Evolutionary conservation across 345 rosid genomes (phyloP), one percentile per base, ranked within the genome.

Genomic region (Lepidium didymum): DNA sequence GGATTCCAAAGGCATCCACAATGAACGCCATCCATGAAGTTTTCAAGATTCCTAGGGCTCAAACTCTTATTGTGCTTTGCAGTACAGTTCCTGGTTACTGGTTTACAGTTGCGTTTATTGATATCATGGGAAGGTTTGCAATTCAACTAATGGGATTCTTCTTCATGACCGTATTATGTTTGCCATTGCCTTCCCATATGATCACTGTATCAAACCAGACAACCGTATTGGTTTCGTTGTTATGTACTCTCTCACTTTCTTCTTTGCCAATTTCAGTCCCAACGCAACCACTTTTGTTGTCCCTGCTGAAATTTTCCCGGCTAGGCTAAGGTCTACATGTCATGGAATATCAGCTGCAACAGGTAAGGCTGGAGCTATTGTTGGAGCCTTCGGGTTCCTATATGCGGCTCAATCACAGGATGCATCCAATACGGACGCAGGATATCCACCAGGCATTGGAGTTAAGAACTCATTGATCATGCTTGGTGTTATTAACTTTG

Each of bases 241-340:
- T 0, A 74, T 86, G 47, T 88, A 88, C 74, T 81, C 90, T 0
- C 56, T 88, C 2, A 83, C 96, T 0, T 88, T 88, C 63, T 88
- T 88, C 79, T 88, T 88, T 11, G 80, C 96, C 7, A 88, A 88
- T 41, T 88, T 88, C 6, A 90, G 90, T 3, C 92, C 96, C 1
- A 89, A 85, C 7, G 85, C 92, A 31, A 86, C 90, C 2, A 88
- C 96, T 3, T 88, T 84, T 47, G 75, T 85, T 4, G 88, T 84
- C 14, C 91, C 89, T 0, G 91, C 87, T 0, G 91, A 86, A 69
- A 84, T 86, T 6, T 88, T 86, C 80, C 96, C 90, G 0, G 88
- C 92, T 0, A 83, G 92, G 59, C 27, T 83, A 34, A 81, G 92
- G 70, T 86, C 96, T 1, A 88, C 87, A 4, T 83, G 96, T 75